Percentiles rank a stretch among this genome's conserved stretches.
These are phyloP conservation scores for Naegleria fowleri DNA, from an alignment of 208 protist genomes.

Conservation along the genomic window DNA sequence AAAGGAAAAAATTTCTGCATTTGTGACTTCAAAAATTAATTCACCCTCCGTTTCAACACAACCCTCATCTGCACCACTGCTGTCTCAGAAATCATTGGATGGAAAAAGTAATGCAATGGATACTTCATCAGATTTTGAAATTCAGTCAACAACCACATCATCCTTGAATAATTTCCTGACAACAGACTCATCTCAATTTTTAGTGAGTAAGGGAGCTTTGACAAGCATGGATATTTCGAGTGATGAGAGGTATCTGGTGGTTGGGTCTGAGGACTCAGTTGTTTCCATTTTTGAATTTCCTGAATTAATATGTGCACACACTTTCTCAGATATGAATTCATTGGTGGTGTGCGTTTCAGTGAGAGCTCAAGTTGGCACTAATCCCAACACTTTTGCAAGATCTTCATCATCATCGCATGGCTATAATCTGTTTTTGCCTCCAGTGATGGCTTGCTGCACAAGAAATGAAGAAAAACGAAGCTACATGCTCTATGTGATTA, in stretches of 20 bases:
- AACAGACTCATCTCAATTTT: neutral
- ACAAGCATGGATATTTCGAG: neutral
- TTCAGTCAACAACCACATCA: no score
- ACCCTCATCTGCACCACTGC: no score
- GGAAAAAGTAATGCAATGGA: neutral
- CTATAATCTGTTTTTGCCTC: no score
- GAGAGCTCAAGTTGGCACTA: neutral
- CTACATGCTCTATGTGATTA: neutral
- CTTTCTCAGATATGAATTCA: neutral
- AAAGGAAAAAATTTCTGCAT: neutral
- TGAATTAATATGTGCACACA: neutral
- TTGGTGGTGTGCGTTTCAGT: neutral
- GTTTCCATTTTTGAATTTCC: neutral
- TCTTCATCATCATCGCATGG: no score
- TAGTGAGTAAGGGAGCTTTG: neutral
- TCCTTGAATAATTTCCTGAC: no score
- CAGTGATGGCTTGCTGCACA: neutral
- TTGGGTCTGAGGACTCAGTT: neutral
- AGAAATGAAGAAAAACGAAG: neutral
- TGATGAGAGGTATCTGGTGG: neutral
- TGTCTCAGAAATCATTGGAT: no score
- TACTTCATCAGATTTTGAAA: no score
- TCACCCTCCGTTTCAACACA: neutral
- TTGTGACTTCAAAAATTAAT: neutral
- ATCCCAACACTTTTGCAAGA: neutral